Evolutionary conservation across 495 filamentous ascomycete species (phyloP).

Genomic region (Chlorociboria aeruginascens): DNA sequence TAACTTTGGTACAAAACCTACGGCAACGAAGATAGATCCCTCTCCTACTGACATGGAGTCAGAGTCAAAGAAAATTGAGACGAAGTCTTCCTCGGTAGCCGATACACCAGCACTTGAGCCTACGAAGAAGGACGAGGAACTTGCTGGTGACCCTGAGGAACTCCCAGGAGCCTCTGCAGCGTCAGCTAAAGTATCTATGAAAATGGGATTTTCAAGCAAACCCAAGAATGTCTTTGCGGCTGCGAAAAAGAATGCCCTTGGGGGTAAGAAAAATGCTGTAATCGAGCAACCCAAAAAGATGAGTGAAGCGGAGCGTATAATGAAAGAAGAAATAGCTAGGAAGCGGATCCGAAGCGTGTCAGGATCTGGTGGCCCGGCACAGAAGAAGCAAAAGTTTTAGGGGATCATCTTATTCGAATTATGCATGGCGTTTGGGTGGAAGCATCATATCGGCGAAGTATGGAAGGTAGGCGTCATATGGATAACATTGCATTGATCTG

Average conservation of each 20-base stretch:
- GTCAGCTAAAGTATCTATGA: conserved; percentile 35
- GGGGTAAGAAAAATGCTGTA: conserved; percentile 43
- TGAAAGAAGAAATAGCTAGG: conserved; percentile 72
- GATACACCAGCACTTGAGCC: background rate
- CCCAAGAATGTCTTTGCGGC: conserved; percentile 78
- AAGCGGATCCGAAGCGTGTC: conserved; percentile 43
- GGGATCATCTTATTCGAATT: background rate
- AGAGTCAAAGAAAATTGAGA: background rate
- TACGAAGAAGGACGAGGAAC: background rate
- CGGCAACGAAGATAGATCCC: conserved; percentile 11
- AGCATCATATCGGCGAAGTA: conserved; percentile 1
- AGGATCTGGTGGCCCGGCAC: conserved; percentile 22
- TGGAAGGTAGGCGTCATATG: conserved; percentile 8
- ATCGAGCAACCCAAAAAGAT: conserved; percentile 60
- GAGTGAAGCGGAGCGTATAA: conserved; percentile 82
- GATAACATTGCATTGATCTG: conserved; percentile 17
- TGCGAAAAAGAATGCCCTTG: conserved; percentile 52
- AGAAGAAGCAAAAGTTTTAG: conserved; percentile 17
- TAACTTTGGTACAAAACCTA: conserved; percentile 46
- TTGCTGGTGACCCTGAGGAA: background rate
- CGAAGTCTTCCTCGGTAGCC: background rate
- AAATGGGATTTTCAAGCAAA: conserved; percentile 42
- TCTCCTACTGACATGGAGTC: background rate
- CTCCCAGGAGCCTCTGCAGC: background rate
- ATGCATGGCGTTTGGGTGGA: background rate